These are phyloP conservation scores for Glycine soja DNA, from an alignment of 306 rosid genomes.

Conservation along the genomic window DNA sequence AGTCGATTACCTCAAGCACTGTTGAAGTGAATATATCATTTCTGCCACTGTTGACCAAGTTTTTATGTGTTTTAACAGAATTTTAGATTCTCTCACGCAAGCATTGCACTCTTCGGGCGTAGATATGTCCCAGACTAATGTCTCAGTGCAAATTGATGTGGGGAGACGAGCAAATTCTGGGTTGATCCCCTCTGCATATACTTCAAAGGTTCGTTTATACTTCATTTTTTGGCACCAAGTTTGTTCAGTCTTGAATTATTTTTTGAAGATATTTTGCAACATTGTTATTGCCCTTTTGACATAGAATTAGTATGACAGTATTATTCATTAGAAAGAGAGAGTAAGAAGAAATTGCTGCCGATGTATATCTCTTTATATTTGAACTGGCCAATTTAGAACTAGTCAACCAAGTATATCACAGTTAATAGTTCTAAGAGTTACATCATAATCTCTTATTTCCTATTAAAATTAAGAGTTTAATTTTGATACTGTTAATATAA, in stretches of 20 bases:
- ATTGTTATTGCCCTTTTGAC: background rate
- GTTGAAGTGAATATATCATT: constrained; percentile 9
- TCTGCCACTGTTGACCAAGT: constrained; percentile 36
- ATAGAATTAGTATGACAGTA: background rate
- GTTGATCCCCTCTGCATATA: constrained; percentile 49
- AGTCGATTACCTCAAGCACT: background rate
- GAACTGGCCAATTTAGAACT: constrained; percentile 21
- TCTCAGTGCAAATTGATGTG: constrained; percentile 87
- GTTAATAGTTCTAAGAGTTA: constrained; percentile 6
- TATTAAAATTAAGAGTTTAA: background rate
- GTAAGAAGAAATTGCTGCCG: background rate
- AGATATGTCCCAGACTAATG: constrained; percentile 78
- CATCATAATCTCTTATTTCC: constrained; percentile 7
- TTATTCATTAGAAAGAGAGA: constrained; percentile 1
- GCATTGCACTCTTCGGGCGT: constrained; percentile 82
- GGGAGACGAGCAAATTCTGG: constrained; percentile 58
- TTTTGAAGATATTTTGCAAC: background rate
- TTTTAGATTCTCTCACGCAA: constrained; percentile 71
- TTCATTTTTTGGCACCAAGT: background rate
- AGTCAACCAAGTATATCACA: background rate
- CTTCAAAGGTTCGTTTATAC: constrained; percentile 70
- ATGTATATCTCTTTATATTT: background rate
- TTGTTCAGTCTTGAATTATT: background rate
- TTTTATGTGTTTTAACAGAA: constrained; percentile 62
- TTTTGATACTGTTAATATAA: background rate